Evolutionary conservation across 1,284 basidiomycete genomes (phyloP).

Genomic region (Fomitopsis palustris): DNA sequence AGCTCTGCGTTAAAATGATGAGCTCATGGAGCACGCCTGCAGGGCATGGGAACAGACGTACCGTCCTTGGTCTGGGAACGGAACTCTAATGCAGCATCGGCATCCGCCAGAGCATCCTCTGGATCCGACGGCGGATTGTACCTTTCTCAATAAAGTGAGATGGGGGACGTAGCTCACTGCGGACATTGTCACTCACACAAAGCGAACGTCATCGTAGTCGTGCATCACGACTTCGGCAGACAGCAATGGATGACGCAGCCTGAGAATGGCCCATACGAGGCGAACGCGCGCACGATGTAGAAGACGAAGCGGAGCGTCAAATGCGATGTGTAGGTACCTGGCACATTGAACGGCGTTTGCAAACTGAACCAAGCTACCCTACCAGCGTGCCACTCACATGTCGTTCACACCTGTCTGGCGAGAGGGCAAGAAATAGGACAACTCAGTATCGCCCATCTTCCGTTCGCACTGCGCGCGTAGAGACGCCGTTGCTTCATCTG

Average conservation of each 20-base stretch:
- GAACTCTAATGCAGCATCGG: constrained; percentile 49
- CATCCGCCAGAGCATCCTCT: constrained; percentile 43
- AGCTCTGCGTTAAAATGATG: constrained; percentile 39
- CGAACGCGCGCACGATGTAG: constrained; percentile 46
- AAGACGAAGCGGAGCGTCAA: constrained; percentile 43
- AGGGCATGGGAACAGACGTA: constrained; percentile 21
- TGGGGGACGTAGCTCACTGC: constrained; percentile 1
- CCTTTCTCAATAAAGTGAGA: constrained; percentile 28
- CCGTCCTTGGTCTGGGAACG: constrained; percentile 51
- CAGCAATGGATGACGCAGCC: constrained; percentile 65
- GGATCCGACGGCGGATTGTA: constrained; percentile 44
- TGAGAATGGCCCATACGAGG: constrained; percentile 66
- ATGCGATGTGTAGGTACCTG: constrained; percentile 71
- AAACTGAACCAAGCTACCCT: not conserved
- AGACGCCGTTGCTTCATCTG: not conserved
- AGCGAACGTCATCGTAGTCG: constrained; percentile 60
- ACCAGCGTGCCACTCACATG: constrained; percentile 47
- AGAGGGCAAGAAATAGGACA: constrained; percentile 72
- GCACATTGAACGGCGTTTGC: constrained; percentile 1
- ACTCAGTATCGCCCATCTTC: constrained; percentile 59
- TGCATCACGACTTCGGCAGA: constrained; percentile 57
- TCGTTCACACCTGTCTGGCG: constrained; percentile 77
- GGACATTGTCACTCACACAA: constrained; percentile 44
- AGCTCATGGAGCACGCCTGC: not conserved
- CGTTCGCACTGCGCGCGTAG: constrained; percentile 33